A percentile compares a stretch with the other conserved stretches of the same genome.
Conservation (phyloP, 2,329 filamentous ascomycete genomes). For the Trichoderma atroviride region DNA sequence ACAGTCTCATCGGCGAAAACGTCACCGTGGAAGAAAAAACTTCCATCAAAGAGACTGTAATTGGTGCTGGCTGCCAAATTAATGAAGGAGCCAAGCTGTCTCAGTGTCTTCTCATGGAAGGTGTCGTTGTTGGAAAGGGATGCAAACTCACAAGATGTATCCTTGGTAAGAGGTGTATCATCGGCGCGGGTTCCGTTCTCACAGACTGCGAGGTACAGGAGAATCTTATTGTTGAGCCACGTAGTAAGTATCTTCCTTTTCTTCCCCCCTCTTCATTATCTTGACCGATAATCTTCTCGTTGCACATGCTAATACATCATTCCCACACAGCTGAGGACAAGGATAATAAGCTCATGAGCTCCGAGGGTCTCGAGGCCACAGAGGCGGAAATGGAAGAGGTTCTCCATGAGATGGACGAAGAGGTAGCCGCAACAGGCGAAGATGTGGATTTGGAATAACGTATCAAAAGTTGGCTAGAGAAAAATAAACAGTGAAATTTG, state of each 20-base stretch:
- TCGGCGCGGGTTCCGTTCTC: conserved; percentile 80
- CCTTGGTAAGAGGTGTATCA: conserved; percentile 75
- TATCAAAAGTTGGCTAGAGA: not conserved
- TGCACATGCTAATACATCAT: conserved; percentile 1
- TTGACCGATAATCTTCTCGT: no score
- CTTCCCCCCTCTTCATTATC: no score
- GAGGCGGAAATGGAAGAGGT: conserved; percentile 63
- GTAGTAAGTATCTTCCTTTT: conserved; percentile 54
- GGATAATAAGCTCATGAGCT: conserved; percentile 68
- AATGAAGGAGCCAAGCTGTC: conserved; percentile 81
- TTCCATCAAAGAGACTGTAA: conserved; percentile 88
- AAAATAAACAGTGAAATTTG: not conserved
- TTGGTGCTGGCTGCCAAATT: conserved; percentile 86
- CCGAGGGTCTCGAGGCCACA: conserved; percentile 65
- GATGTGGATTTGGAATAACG: conserved; percentile 29
- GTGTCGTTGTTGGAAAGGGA: conserved; percentile 79
- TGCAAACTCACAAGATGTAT: conserved; percentile 88
- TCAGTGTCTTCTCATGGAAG: conserved; percentile 92
- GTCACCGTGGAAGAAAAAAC: conserved; percentile 86
- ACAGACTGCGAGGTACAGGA: conserved; percentile 93
- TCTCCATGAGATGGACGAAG: conserved; percentile 48
- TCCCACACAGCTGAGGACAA: conserved; percentile 62
- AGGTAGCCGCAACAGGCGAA: conserved; percentile 35
- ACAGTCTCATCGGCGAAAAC: conserved; percentile 85
- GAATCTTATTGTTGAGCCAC: conserved; percentile 82